A percentile compares a stretch with the other conserved stretches of the same genome.
Evolutionary conservation across 441 rosid genomes (phyloP).

Genomic region (Populus hybrid): DNA sequence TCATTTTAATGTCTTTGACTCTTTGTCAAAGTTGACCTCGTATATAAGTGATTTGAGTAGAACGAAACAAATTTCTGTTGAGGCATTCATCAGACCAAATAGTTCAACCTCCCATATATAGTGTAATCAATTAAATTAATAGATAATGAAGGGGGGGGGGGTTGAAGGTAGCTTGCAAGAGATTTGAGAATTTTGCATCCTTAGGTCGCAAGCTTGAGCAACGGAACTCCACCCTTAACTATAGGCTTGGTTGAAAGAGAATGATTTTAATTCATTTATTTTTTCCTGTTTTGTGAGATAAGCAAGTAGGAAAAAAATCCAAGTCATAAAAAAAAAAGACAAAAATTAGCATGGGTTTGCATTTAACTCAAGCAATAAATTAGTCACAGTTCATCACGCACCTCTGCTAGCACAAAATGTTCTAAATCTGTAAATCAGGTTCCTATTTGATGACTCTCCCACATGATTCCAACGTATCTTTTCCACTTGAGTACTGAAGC

Average conservation of each 20-base stretch:
- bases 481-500: conserved; percentile 43
- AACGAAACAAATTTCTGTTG: too few relatives aligned
- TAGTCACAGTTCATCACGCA: conserved; percentile 33
- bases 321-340: background rate
- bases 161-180: background rate
- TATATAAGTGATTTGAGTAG: background rate
- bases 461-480: conserved; percentile 35
- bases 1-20: background rate
- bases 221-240: background rate
- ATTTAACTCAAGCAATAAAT: conserved; percentile 11
- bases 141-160: too few relatives aligned
- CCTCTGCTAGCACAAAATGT: conserved; percentile 63
- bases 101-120: background rate
- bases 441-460: conserved; percentile 46
- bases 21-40: background rate
- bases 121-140: too few relatives aligned
- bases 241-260: background rate
- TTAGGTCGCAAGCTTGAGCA: background rate
- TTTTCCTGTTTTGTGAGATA: background rate
- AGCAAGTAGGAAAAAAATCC: background rate
- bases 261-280: background rate
- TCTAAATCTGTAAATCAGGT: conserved; percentile 52
- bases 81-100: background rate
- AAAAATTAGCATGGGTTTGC: background rate
- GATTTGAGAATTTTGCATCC: background rate